A percentile compares a stretch with the other conserved stretches of the same genome.
Conservation (phyloP, 768 basidiomycete genomes). For the Collybia sp. region DNA sequence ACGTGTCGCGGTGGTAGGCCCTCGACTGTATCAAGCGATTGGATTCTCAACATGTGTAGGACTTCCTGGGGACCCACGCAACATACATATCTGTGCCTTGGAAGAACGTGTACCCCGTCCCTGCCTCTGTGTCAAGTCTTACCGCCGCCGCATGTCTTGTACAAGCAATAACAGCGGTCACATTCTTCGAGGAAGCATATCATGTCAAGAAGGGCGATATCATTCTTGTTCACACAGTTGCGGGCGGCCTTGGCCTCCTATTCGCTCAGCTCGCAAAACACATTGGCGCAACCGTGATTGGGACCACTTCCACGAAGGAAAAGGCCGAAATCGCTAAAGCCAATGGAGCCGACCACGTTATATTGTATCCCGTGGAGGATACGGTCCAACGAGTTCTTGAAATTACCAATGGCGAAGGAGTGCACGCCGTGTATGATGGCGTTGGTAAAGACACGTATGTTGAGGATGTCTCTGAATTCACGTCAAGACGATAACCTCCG, state of each 20-base stretch:
- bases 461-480: not conserved
- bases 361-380: slow-evolving; percentile 74
- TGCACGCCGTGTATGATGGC: slow-evolving; percentile 88
- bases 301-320: slow-evolving; percentile 80
- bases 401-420: slow-evolving; percentile 74
- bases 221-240: slow-evolving; percentile 86
- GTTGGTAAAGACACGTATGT: slow-evolving; percentile 95
- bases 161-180: slow-evolving; percentile 76
- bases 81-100: slow-evolving; percentile 70
- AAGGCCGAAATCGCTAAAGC: slow-evolving; percentile 79
- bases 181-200: slow-evolving; percentile 83
- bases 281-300: slow-evolving; percentile 86
- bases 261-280: slow-evolving; percentile 65
- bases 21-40: not conserved
- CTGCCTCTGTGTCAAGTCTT: slow-evolving; percentile 51
- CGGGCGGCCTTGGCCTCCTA: slow-evolving; percentile 80
- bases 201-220: slow-evolving; percentile 74
- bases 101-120: slow-evolving; percentile 60
- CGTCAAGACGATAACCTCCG: not conserved
- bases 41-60: slow-evolving; percentile 23
- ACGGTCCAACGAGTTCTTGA: slow-evolving; percentile 70
- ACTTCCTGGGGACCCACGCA: slow-evolving; percentile 49
- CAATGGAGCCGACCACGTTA: slow-evolving; percentile 84
- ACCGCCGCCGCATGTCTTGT: slow-evolving; percentile 64
- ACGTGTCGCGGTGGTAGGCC: slow-evolving; percentile 63